Evolutionary conservation across 805 yeast species (phyloP), one percentile per base, ranked within the genome.

Genomic region (Wickerhamiella lipophila): DNA sequence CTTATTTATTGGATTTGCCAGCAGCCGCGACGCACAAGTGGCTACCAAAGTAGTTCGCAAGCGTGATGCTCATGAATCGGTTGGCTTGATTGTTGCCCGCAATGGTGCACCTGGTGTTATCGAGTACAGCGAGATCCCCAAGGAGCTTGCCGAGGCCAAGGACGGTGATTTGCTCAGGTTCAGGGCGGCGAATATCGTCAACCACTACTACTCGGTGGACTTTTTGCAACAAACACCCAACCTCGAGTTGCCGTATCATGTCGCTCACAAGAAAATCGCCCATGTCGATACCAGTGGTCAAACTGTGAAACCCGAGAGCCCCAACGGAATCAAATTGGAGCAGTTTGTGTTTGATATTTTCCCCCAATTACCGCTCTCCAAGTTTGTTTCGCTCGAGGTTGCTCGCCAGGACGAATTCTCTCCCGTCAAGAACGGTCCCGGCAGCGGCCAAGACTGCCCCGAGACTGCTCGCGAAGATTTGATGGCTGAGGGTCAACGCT

Each of bases 281-380:
- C 67, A 64, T 48, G 73, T 76, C 45, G 77, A 79, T 57, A 55
- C 66, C 19, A 60, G 57, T 1, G 77, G 77, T 26, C 62, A 68
- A 46, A 61, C 67, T 35, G 58, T 69, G 25, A 77, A 75, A 57
- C 96, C 97, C n/a, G 56, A 70, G 1, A 74, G 70, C 50, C 84
- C 89, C 42, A 92, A 92, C 64, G 98, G 97, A 39, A 79, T 89
- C 61, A 92, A 92, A 64, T 72, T 92, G 60, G 99, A 92, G 65
- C 97, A 89, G 64, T 92, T 92, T 59, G 94, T 92, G 50, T 92
- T 92, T 68, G 99, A 92, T 62, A 94, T 92, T 21, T 92, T 92
- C 67, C 88, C 88, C 45, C 74, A 79, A 26, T 81, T 92, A 30
- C 73, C 76, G 11, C 61, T 88, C 53, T 61, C 64, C 13, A 76